Evolutionary conservation across 2,329 filamentous ascomycete species (phyloP).

Genomic region (Conoideocrella luteorostrata): DNA sequence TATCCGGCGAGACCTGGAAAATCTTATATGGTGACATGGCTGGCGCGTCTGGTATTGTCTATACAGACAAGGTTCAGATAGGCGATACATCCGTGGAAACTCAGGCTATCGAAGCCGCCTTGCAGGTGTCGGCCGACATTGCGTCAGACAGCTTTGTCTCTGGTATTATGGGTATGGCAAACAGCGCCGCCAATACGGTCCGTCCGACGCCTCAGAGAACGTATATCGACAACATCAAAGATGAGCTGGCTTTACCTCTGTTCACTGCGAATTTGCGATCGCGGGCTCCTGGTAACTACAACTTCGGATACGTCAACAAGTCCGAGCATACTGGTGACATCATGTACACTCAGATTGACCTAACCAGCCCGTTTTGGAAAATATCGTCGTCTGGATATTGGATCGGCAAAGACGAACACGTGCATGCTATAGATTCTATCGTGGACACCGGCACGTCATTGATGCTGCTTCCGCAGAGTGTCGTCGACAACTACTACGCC

Average conservation of each 20-base stretch:
- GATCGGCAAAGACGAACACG: constrained; percentile 31
- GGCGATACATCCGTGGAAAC: constrained; percentile 50
- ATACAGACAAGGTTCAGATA: constrained; percentile 57
- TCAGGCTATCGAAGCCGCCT: constrained; percentile 62
- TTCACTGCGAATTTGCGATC: constrained; percentile 31
- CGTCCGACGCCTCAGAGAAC: constrained; percentile 24
- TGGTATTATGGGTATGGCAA: constrained; percentile 30
- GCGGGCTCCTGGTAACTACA: constrained; percentile 28
- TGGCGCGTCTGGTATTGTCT: constrained; percentile 57
- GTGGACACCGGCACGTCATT: constrained; percentile 68
- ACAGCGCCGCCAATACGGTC: constrained; percentile 26
- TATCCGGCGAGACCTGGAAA: constrained; percentile 42
- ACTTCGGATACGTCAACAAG: constrained; percentile 46
- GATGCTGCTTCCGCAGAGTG: constrained; percentile 46
- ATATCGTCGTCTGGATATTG: constrained; percentile 51
- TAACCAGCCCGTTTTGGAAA: constrained; percentile 53
- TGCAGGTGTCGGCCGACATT: constrained; percentile 43
- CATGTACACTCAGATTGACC: constrained; percentile 47
- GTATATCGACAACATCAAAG: constrained; percentile 29
- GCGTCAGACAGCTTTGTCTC: constrained; percentile 26
- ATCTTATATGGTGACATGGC: constrained; percentile 62
- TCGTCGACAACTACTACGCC: constrained; percentile 54
- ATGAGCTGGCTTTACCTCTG: constrained; percentile 21
- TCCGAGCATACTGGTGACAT: constrained; percentile 51
- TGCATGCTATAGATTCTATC: constrained; percentile 39